Evolutionary conservation across 768 basidiomycete genomes (phyloP), one percentile per base, ranked within the genome.

Genomic region (Leccinum subtestaceum): DNA sequence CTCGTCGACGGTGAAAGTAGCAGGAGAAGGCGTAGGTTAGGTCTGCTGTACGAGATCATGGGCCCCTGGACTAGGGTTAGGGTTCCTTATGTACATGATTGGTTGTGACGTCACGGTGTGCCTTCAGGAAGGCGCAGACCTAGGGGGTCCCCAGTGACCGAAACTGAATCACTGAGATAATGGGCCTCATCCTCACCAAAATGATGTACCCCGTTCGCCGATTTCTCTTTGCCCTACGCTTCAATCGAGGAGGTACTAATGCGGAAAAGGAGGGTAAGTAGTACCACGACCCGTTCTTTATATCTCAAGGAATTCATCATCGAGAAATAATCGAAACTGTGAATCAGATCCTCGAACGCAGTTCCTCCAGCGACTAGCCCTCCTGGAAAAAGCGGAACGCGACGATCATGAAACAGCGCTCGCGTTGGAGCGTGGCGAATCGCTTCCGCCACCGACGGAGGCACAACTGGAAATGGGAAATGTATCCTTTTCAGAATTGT

Each of bases 401-500:
- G 66, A 68, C 21, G 67, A 67, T 11, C 15, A 65, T 15, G 8
- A 48, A 5, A 31, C 64, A 29, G 67, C 66, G 13, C 63, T 77
- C 40, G 76, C 80, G 1, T 58, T 80, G 15, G 60, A 73, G 40
- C 66, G 70, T 3, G 78, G 75, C 1, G 55, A 56, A 23, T 7
- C 54, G 1, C 55, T 71, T 50, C 71, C 67, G 3, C 53, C 34
- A 17, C 70, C 10, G 3, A 72, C 70, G 13, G 23, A 21, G 23
- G 65, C 63, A 23, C 72, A 72, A 46, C 25, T 60, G 29, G 59
- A 62, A 49, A 60, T 73, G 61, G 38, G 59, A 23, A 59, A 38
- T 2, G n/a, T 17, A 5, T 60, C 57, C 15, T 63, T 62, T 53
- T 3, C 47, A 32, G 61, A 70, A 38, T 13, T 57, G 1, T n/a